These are phyloP conservation scores for Trypanosoma platydactyli DNA, from an alignment of 208 protist species.

Conservation along the genomic window DNA sequence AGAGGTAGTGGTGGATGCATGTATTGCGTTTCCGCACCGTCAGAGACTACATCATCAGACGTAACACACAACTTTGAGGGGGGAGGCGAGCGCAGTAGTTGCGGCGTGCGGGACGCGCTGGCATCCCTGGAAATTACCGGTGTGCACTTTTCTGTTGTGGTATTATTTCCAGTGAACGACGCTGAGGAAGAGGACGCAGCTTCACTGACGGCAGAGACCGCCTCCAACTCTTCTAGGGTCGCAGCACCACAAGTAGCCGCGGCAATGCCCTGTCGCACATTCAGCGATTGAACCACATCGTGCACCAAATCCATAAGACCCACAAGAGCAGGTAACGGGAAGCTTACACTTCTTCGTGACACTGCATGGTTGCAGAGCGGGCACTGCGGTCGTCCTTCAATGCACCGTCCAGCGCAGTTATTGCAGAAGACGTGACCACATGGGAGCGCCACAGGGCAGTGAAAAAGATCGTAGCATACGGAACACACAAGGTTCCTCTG, in stretches of 20 bases:
- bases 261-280: not conserved
- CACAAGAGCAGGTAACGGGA: slow-evolving; percentile 51
- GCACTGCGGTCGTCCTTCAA: slow-evolving; percentile 53
- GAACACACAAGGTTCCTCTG: slow-evolving; percentile 47
- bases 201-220: not conserved
- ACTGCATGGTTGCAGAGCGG: slow-evolving; percentile 71
- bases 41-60: not conserved
- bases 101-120: slow-evolving; percentile 7
- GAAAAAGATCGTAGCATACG: slow-evolving; percentile 66
- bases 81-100: slow-evolving; percentile 14
- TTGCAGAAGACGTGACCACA: slow-evolving; percentile 78
- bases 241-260: slow-evolving; percentile 1
- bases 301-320: slow-evolving; percentile 42
- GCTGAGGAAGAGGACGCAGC: not conserved
- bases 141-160: not conserved
- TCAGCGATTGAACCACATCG: slow-evolving; percentile 31
- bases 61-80: not conserved
- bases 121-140: not conserved
- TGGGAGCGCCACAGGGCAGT: slow-evolving; percentile 48
- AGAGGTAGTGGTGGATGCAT: not conserved
- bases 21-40: slow-evolving; percentile 9
- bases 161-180: not conserved
- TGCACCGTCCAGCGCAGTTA: slow-evolving; percentile 45
- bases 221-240: not conserved
- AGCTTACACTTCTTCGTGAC: slow-evolving; percentile 23